Evolutionary conservation across 352 stramenopile species (phyloP), one percentile per base, ranked within the genome.

Genomic region (Globisporangium mamillatum): DNA sequence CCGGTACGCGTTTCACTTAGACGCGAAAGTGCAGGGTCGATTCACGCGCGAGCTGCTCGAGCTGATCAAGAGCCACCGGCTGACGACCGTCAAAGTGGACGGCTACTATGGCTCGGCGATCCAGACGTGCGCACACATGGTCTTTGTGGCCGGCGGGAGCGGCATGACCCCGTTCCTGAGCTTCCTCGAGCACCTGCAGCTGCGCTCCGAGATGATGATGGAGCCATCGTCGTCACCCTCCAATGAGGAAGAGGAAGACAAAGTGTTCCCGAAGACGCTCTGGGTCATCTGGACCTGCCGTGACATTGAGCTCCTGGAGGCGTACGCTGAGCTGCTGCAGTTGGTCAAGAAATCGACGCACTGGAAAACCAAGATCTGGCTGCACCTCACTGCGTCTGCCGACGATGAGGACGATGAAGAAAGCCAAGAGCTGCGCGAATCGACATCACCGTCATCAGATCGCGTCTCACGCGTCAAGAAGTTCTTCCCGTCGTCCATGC

Each of bases 81-180:
- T 93, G 24, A 29, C 69, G 3, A 75, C 54, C 9, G 73, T 92
- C n/a, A 73, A 79, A 22, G 66, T 93, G 34, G 86, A 93, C 65
- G 84, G 86, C 48, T 93, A 89, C 68, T 93, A 92, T 67, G 86
- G 84, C 24, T 79, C 81, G 1, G 68, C 64, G 50, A 83, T 93
- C 27, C 60, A 63, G 46, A 46, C 79, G 46, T 65, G 75, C 59
- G 68, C 72, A 22, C 75, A 89, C 63, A 91, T 91, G 84, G 74
- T 92, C 3, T 86, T 92, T 56, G 58, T 92, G 41, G 84, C 82
- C 32, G 86, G 82, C 53, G 86, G 82, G 3, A 92, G 81, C 34
- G 86, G 86, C 8, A 89, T 93, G 77, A 88, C 84, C 5, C 86
- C 86, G 32, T 91, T 93, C 60, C 55, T 93, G 25, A 89, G 82